Evolutionary conservation across 768 basidiomycete species (phyloP), one percentile per base, ranked within the genome.

Genomic region (Tricholoma bakamatsutake): DNA sequence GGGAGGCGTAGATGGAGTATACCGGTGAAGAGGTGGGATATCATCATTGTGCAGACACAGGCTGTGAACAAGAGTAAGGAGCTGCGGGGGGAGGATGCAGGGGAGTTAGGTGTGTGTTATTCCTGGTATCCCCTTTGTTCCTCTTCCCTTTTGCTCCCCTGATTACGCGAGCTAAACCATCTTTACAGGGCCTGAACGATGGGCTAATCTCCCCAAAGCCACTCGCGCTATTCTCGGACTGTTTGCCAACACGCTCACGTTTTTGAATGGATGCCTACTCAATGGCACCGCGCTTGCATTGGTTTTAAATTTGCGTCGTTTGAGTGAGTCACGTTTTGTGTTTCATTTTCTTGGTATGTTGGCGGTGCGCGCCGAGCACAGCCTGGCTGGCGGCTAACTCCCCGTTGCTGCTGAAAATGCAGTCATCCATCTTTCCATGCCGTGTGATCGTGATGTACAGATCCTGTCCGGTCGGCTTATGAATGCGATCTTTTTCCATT

Each of bases 21-120:
- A 57, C 68, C 65, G 55, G 63, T 81, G 43, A 64, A 72, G 52
- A 71, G 73, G 60, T 76, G 81, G 47, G 82, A 85, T 60, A 77
- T 79, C 58, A 74, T 88, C 64, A 79, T 78, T 1, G 73, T 89
- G 49, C 81, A 82, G 6, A 80, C 84, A 48, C 75, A 78, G 59
- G 78, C 81, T 0, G 75, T 85, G 63, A 87, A 90, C 67, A 77
- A 78, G 62, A 74, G 72, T 58, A 54, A 55, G 51, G 70, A 69
- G 31, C 69, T 85, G 17, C 91, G 86, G 82, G 88, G 88, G 12
- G 73, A 72, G 27, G 85, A 90, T 63, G 84, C 85, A n/a, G 64
- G 73, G 40, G 71, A 69, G 58, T 89, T 73, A 73, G 79, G 71
- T 80, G 70, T 51, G 76, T 65, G 45, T 37, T 5, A 15, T 37